Percentiles rank a stretch among this genome's conserved stretches.
Conservation (phyloP, 2,329 filamentous ascomycete species). For the Botrytis fragariae region DNA sequence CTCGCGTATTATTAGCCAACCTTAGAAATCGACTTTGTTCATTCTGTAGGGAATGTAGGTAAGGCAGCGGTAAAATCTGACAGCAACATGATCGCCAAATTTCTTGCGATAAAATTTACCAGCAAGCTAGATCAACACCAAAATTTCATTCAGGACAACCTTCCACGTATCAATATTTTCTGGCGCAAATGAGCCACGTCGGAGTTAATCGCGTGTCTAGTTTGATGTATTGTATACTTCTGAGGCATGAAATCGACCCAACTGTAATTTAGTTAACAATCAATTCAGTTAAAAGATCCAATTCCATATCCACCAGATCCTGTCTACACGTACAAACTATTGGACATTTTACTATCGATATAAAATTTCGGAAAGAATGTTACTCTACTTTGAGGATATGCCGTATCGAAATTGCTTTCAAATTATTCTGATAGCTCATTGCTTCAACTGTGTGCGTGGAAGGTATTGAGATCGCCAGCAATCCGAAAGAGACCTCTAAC, state of each 20-base stretch:
- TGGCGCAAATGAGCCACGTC: neutral
- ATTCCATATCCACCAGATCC: no score
- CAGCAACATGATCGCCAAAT: neutral
- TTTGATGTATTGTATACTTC: neutral
- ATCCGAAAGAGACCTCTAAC: no score
- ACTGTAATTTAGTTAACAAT: neutral
- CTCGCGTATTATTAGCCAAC: neutral
- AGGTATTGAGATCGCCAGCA: no score
- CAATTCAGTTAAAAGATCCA: neutral
- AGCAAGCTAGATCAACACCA: neutral
- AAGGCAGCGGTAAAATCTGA: neutral
- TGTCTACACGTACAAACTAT: neutral
- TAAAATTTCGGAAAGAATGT: neutral
- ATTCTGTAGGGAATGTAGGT: no score
- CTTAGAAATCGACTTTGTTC: neutral
- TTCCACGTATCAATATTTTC: neutral
- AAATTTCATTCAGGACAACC: fast-evolving
- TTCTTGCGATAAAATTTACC: no score
- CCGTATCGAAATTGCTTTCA: neutral
- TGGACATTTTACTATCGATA: neutral
- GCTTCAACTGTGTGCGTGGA: neutral
- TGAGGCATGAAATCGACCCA: neutral
- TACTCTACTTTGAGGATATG: neutral
- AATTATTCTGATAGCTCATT: neutral
- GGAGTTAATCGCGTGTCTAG: neutral